Evolutionary conservation across 108 stramenopile species (phyloP).

Genomic region (Aurantiochytrium sp.): DNA sequence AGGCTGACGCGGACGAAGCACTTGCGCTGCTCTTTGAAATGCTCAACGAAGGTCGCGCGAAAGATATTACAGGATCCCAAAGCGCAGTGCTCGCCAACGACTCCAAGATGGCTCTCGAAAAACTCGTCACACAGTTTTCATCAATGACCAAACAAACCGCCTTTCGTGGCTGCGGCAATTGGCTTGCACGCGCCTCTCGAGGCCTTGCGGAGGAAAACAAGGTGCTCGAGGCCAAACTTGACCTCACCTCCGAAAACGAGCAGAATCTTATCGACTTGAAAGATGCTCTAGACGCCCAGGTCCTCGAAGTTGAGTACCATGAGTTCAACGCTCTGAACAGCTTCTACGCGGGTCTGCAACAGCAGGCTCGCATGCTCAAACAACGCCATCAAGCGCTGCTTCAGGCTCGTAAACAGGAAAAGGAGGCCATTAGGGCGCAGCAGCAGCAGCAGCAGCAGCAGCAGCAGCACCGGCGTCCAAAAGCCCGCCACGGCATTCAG

Average conservation of each 20-base stretch:
- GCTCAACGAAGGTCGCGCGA: not conserved
- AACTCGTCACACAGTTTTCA: not conserved
- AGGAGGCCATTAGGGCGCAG: not conserved
- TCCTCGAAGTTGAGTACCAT: not conserved
- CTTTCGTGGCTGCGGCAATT: not conserved
- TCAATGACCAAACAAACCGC: not conserved
- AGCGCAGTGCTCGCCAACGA: not conserved
- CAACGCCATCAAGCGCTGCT: not conserved
- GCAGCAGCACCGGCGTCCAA: not conserved
- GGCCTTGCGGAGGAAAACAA: not conserved
- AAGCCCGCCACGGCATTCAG: not conserved
- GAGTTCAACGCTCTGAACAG: slow-evolving; percentile 10
- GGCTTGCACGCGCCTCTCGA: not conserved
- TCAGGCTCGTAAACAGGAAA: not conserved
- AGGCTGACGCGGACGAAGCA: not conserved
- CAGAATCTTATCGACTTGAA: not conserved
- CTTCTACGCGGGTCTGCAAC: not conserved
- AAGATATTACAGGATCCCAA: not conserved
- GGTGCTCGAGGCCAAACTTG: not conserved
- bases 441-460: not conserved
- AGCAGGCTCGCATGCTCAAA: not conserved
- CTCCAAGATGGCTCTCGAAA: not conserved
- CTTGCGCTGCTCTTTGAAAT: not conserved
- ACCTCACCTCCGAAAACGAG: not conserved
- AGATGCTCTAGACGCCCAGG: not conserved